These are phyloP conservation scores for Trichoderma asperelloides DNA, from an alignment of 495 filamentous ascomycete species.

Conservation along the genomic window DNA sequence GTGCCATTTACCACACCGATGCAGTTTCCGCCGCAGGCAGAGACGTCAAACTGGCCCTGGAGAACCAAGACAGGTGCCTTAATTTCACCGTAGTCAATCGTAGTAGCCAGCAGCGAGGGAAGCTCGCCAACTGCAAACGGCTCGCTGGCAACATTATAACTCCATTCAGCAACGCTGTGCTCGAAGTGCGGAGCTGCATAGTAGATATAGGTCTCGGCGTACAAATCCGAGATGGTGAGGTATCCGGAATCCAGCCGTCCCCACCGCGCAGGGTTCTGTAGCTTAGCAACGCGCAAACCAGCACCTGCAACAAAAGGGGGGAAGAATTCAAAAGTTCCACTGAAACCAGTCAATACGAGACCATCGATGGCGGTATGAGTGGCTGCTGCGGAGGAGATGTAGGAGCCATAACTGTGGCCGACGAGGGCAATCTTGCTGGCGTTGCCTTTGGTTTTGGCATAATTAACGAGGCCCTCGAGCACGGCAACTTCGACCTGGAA, in stretches of 20 bases:
- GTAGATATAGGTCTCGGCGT: slow-evolving; percentile 18
- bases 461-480: slow-evolving; percentile 19
- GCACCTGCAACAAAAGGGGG: slow-evolving; percentile 19
- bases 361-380: slow-evolving; percentile 16
- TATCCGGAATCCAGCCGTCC: slow-evolving; percentile 17
- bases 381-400: slow-evolving; percentile 18
- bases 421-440: slow-evolving; percentile 20
- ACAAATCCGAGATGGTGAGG: slow-evolving; percentile 16
- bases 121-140: slow-evolving; percentile 21
- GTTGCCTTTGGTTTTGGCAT: slow-evolving; percentile 15
- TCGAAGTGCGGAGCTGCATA: slow-evolving; percentile 18
- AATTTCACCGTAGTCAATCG: slow-evolving; percentile 13
- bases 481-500: slow-evolving; percentile 22
- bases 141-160: slow-evolving; percentile 17
- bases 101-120: slow-evolving; percentile 18
- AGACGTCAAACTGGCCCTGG: slow-evolving; percentile 21
- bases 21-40: slow-evolving; percentile 21
- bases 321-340: slow-evolving; percentile 18
- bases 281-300: slow-evolving; percentile 16
- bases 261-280: slow-evolving; percentile 17
- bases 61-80: slow-evolving; percentile 17
- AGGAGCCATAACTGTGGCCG: slow-evolving; percentile 25
- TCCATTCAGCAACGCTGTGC: slow-evolving; percentile 20
- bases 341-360: slow-evolving; percentile 20
- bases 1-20: slow-evolving; percentile 18